Percentiles rank a stretch among this genome's conserved stretches.
phyloP scores from a whole-genome alignment of 2,329 filamentous ascomycete species.

The Talaromyces sp. region DNA sequence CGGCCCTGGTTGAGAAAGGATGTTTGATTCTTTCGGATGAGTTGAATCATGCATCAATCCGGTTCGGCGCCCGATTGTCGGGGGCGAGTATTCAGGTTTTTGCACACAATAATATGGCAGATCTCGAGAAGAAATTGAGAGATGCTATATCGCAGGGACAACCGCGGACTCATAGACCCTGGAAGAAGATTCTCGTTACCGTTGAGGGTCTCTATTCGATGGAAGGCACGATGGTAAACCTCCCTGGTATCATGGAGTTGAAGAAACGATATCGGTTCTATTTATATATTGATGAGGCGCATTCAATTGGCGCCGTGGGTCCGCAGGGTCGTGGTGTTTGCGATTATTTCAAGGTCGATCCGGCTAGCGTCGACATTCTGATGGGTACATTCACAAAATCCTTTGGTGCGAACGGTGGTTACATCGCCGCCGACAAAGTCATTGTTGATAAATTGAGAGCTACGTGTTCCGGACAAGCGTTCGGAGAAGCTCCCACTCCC shows the following conservation, averaged over 20 bases:
- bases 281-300: slow-evolving; percentile 90
- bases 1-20: slow-evolving; percentile 82
- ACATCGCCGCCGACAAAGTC: slow-evolving; percentile 79
- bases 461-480: slow-evolving; percentile 77
- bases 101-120: slow-evolving; percentile 88
- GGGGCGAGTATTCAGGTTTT: slow-evolving; percentile 90
- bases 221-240: slow-evolving; percentile 95
- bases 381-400: slow-evolving; percentile 98
- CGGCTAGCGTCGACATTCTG: slow-evolving; percentile 79
- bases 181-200: slow-evolving; percentile 96
- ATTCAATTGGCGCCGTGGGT: slow-evolving; percentile 87
- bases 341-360: slow-evolving; percentile 89
- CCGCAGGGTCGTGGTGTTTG: slow-evolving; percentile 87
- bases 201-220: slow-evolving; percentile 96
- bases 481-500: slow-evolving; percentile 79
- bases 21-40: slow-evolving; percentile 92
- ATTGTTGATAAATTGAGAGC: slow-evolving; percentile 84
- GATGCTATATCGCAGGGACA: slow-evolving; percentile 92
- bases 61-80: slow-evolving; percentile 83
- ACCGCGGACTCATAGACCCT: slow-evolving; percentile 88
- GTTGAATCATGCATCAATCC: slow-evolving; percentile 92
- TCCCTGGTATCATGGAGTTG: slow-evolving; percentile 75
- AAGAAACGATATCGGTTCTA: slow-evolving; percentile 95
- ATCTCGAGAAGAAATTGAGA: slow-evolving; percentile 77
- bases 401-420: slow-evolving; percentile 93